Base-by-base conservation (phyloP, 352 stramenopile genomes). In the Pythium oligandrum region DNA sequence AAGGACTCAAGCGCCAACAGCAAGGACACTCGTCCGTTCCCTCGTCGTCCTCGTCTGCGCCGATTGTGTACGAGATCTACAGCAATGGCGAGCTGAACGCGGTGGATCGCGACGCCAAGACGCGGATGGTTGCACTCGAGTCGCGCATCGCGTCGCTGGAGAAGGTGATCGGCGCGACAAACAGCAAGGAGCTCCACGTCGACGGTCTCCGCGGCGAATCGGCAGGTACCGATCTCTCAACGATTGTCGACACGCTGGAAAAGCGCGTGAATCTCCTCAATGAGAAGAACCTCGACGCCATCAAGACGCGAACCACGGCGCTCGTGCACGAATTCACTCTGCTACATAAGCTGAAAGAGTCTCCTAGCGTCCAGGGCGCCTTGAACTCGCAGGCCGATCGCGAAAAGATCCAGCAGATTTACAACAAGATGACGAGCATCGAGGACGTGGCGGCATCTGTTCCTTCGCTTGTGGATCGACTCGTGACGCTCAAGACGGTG, bases 1-100 rank as follows among this genome's bases (percentile, higher is more conserved):
- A 86, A 31, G 55, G 64, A 6, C 59, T 88, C 6, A 84, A 82
- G 63, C 48, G 61, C 3, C 61, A 81, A 54, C 66, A 78, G 51
- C 63, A 70, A 30, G 57, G 50, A 9, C 54, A 64, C 30, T 64
- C 56, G 4, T 17, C 39, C 36, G 40, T 17, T 33, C 35, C 50
- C 2, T n/a, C 32, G n/a, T 43, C 47, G 4, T 3, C 40, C 40
- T 42, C 47, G 10, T 10, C 30, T n/a, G 68, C 76, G 4, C 67
- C 73, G 3, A 85, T 90, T 48, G 72, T 88, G 49, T 90, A 90
- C 62, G 80, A 90, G 61, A 86, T 90, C 46, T 90, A 78, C 71
- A 88, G 74, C 62, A 88, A 81, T 40, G 77, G 77, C 11, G 80
- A 90, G 65, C 57, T 88, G 34, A 80, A 88, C 55, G 72, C 73